Base-by-base conservation (phyloP, 805 yeast species). In the Gaillardinia entomophila region DNA sequence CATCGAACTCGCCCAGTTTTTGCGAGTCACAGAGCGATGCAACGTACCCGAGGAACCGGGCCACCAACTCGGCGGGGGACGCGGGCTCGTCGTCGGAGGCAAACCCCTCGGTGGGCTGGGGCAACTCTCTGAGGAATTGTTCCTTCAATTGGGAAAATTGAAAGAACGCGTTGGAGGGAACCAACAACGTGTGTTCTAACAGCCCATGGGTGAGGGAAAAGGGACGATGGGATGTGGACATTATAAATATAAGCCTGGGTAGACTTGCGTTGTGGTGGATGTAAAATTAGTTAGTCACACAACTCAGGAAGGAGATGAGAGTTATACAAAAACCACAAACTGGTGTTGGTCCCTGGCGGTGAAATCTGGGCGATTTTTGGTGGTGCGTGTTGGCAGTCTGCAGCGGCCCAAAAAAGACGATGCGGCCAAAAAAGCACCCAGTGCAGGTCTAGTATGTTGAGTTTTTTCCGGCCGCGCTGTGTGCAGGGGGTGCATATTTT, bases 51-150 rank as follows among this genome's bases (percentile, higher is more conserved):
- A 92, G 66, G 55, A 92, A 92, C 48, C 77, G 76, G 38, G 85
- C 86, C 41, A 87, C 73, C 37, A 92, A 73, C 61, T 90, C 97
- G 24, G 87, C 81, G 29, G 89, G 79, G 28, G 90, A 79, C 22
- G 86, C 62, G 24, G 96, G 96, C 64, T 89, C 97, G 42, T 82
- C 82, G 46, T 85, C 95, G 37, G 75, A 82, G 30, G 89, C 90
- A 46, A 74, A 79, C 12, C 82, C 92, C 53, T 86, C 96, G 27
- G 96, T 82, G 26, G 78, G 78, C 30, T 73, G 76, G 6, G 94
- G 90, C 44, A 92, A 75, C 14, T 79, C 64, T 54, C 84, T 83
- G 51, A 65, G 67, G 58, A 90, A 92, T 60, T 82, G 94, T 45
- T 87, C 89, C 50, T 85, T 83, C 48, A 92, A 73, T 62, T 89